Evolutionary conservation across 2,329 filamentous ascomycete species (phyloP).

Genomic region (Xylaria sp.): DNA sequence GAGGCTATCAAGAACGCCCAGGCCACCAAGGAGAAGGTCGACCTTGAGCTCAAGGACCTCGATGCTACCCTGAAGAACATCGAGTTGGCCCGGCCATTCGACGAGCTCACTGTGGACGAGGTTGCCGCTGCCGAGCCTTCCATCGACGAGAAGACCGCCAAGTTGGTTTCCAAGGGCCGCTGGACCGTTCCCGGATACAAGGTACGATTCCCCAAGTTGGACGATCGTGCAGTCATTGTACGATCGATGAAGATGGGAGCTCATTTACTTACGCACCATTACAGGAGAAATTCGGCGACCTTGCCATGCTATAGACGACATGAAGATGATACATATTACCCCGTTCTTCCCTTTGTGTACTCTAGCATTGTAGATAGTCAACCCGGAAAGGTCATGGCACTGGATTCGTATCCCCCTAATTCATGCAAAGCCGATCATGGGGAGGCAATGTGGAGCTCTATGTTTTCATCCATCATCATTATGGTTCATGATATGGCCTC

Average conservation of each 20-base stretch:
- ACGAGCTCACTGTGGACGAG: slow-evolving; percentile 96
- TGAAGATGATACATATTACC: slow-evolving; percentile 13
- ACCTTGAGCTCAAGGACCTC: slow-evolving; percentile 88
- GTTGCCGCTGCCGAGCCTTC: slow-evolving; percentile 90
- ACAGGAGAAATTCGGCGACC: slow-evolving; percentile 98
- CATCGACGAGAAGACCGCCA: slow-evolving; percentile 92
- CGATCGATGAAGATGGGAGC: background rate
- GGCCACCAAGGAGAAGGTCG: slow-evolving; percentile 93
- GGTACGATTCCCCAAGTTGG: slow-evolving; percentile 51
- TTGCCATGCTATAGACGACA: slow-evolving; percentile 76
- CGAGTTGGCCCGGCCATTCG: slow-evolving; percentile 89
- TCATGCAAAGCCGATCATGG: background rate
- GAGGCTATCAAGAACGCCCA: slow-evolving; percentile 96
- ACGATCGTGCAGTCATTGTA: background rate
- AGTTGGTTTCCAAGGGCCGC: slow-evolving; percentile 95
- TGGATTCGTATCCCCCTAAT: slow-evolving; percentile 24
- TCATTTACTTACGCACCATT: slow-evolving; percentile 40
- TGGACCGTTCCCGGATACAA: slow-evolving; percentile 99
- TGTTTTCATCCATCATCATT: background rate
- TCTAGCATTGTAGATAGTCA: slow-evolving; percentile 67
- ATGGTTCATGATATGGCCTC: background rate
- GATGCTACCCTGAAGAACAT: slow-evolving; percentile 96
- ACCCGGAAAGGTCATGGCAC: slow-evolving; percentile 28
- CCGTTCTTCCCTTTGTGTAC: slow-evolving; percentile 53
- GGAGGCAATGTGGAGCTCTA: background rate